Conservation (phyloP, 768 basidiomycete genomes). For the Suillus variegatus region DNA sequence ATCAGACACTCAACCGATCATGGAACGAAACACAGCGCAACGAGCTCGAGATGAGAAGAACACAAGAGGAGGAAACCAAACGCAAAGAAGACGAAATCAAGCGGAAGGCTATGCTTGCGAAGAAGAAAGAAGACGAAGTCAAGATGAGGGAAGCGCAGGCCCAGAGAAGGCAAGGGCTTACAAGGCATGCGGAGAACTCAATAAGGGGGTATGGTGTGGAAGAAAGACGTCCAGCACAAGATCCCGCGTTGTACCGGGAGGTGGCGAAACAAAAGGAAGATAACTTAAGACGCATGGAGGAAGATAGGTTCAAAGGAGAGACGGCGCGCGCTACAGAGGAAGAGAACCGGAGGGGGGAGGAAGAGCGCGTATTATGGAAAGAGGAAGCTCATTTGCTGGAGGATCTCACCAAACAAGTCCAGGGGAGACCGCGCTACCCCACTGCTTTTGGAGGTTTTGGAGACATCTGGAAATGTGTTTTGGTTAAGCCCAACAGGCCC, state of each 20-base stretch:
- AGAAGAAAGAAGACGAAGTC: constrained; percentile 26
- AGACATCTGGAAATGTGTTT: constrained; percentile 9
- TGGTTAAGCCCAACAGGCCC: background rate
- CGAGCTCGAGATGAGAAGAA: constrained; percentile 25
- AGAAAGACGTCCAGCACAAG: constrained; percentile 16
- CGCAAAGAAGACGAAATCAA: constrained; percentile 23
- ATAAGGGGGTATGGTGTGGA: constrained; percentile 20
- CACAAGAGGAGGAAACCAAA: constrained; percentile 23
- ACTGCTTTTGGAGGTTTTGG: constrained; percentile 2
- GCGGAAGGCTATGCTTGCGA: constrained; percentile 29
- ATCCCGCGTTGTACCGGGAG: constrained; percentile 17
- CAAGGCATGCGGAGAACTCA: constrained; percentile 23
- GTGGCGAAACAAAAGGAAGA: constrained; percentile 22
- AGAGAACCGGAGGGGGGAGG: constrained; percentile 25
- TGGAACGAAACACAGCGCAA: constrained; percentile 15
- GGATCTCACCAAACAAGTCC: background rate
- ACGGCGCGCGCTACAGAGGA: constrained; percentile 26
- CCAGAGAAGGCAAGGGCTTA: constrained; percentile 11
- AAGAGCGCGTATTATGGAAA: constrained; percentile 24
- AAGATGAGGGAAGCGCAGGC: constrained; percentile 18
- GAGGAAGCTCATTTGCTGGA: constrained; percentile 12
- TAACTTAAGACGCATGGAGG: constrained; percentile 27
- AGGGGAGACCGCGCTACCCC: background rate
- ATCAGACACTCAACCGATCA: constrained; percentile 28
- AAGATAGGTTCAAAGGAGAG: constrained; percentile 22